Percentiles rank a stretch among this genome's conserved stretches.
Evolutionary conservation across 106 monocot species (phyloP).

Genomic region (Gastrodia elata): DNA sequence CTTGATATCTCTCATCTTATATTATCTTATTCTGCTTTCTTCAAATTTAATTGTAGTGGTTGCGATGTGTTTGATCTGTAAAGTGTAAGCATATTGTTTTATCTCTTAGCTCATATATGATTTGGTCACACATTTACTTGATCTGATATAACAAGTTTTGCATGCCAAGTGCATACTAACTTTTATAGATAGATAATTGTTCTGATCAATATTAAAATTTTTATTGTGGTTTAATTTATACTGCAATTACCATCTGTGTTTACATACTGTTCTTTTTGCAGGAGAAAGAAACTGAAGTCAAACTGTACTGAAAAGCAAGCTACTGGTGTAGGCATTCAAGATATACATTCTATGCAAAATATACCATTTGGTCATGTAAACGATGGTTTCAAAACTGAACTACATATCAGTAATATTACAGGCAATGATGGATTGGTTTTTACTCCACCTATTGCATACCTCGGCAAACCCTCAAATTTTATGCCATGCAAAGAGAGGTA

Average conservation of each 20-base stretch:
- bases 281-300: not conserved
- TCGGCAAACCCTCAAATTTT: not conserved
- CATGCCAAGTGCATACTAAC: not conserved
- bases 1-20: no score
- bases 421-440: not conserved
- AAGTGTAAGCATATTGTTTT: not conserved
- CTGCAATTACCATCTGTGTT: not conserved
- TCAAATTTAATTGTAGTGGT: not conserved
- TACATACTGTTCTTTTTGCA: not conserved
- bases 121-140: not conserved
- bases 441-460: not conserved
- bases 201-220: not conserved
- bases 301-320: not conserved
- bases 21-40: no score
- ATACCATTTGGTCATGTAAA: not conserved
- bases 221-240: not conserved
- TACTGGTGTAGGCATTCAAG: not conserved
- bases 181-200: not conserved
- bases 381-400: not conserved
- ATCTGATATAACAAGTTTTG: not conserved
- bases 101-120: not conserved
- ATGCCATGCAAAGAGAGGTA: not conserved
- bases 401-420: not conserved
- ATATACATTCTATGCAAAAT: not conserved
- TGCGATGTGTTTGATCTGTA: not conserved